These are phyloP conservation scores for Linderniella brevidens DNA, from an alignment of 257 asterid genomes.

Conservation along the genomic window DNA sequence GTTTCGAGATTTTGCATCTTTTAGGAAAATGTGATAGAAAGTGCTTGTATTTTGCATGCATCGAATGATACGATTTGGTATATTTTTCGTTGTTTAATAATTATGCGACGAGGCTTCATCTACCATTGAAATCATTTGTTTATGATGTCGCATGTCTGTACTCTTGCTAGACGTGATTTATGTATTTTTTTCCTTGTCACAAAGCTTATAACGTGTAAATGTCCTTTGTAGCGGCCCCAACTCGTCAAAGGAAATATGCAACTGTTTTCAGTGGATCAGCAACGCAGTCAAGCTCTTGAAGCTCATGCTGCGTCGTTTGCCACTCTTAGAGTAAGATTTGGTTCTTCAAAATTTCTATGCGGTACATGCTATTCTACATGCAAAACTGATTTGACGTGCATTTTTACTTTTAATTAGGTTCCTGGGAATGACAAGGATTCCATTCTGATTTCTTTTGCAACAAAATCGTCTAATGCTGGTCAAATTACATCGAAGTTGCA, in stretches of 20 bases:
- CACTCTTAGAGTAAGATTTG: conserved; percentile 44
- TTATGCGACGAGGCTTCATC: too few species aligned
- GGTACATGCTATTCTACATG: conserved; percentile 7
- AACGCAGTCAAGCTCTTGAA: conserved; percentile 96
- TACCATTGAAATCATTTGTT: too few species aligned
- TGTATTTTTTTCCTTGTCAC: too few species aligned
- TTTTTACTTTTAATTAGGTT: conserved; percentile 31
- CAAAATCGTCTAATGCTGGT: conserved; percentile 74
- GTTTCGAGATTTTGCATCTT: too few species aligned
- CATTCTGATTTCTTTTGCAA: conserved; percentile 81
- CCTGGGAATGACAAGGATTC: conserved; percentile 89
- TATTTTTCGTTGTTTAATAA: too few species aligned
- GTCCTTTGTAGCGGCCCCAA: conserved; percentile 68
- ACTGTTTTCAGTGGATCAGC: conserved; percentile 90
- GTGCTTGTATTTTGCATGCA: too few species aligned
- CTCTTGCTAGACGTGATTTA: too few species aligned
- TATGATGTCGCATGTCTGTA: too few species aligned
- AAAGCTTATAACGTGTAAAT: too few species aligned
- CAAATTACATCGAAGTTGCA: conserved; percentile 82
- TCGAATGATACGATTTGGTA: too few species aligned
- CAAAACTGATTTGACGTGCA: conserved; percentile 10
- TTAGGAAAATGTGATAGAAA: too few species aligned
- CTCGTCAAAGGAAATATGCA: conserved; percentile 97
- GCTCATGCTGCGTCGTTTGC: conserved; percentile 99
- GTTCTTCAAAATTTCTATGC: conserved; percentile 7